Percentiles rank a stretch among this genome's conserved stretches.
Conservation (phyloP, 73 alveolate genomes). For the Paramecium caudatum region DNA sequence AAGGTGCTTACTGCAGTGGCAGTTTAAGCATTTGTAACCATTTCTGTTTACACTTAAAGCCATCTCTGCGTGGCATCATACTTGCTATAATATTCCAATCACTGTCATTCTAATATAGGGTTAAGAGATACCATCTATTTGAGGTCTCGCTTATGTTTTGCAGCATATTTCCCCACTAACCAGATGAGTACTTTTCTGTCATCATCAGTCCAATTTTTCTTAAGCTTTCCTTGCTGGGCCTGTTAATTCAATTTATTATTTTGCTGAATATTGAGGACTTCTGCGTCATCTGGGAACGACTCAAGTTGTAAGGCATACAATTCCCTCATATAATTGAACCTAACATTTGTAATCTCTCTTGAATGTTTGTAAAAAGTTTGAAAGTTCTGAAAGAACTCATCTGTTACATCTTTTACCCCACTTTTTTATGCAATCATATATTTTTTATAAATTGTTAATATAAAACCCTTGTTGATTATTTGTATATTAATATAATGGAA, state of each 20-base stretch:
- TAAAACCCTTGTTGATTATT: too few relatives aligned
- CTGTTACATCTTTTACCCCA: too few relatives aligned
- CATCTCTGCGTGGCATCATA: conserved; percentile 55
- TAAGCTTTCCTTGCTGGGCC: conserved; percentile 14
- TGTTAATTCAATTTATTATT: conserved; percentile 30
- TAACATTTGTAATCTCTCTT: conserved; percentile 39
- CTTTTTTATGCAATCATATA: too few relatives aligned
- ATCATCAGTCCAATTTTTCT: conserved; percentile 78
- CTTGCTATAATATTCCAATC: conserved; percentile 52
- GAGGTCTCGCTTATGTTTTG: conserved; percentile 7
- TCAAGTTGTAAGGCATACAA: conserved; percentile 30
- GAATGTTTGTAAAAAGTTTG: background rate
- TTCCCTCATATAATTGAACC: conserved; percentile 63
- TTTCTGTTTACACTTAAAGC: conserved; percentile 53
- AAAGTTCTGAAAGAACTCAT: conserved; percentile 43
- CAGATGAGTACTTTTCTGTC: conserved; percentile 71
- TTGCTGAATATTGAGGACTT: conserved; percentile 20
- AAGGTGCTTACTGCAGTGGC: conserved; percentile 57
- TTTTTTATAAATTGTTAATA: too few relatives aligned
- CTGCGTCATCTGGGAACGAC: conserved; percentile 52
- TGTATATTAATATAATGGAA: too few relatives aligned
- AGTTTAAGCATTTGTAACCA: conserved; percentile 62
- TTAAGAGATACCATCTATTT: conserved; percentile 8
- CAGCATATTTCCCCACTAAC: conserved; percentile 66
- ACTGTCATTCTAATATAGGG: conserved; percentile 28